Conservation (phyloP, 2,329 filamentous ascomycete species). For the Plenodomus tracheiphilus region DNA sequence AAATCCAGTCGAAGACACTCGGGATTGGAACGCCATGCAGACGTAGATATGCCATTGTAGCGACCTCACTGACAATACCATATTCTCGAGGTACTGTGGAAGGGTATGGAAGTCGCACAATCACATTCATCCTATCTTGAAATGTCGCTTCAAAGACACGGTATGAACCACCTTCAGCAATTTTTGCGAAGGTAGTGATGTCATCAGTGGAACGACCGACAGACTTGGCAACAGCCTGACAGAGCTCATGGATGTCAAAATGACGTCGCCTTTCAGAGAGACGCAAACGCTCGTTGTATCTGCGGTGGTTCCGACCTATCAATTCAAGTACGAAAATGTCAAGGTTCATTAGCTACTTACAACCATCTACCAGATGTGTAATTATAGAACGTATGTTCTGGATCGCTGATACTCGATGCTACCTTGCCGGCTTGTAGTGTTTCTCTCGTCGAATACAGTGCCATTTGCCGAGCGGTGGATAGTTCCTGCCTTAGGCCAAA, state of each 20-base stretch:
- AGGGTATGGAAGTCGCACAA: constrained; percentile 20
- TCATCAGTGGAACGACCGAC: constrained; percentile 16
- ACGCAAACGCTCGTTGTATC: constrained; percentile 29
- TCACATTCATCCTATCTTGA: constrained; percentile 12
- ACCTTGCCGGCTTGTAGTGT: constrained; percentile 9
- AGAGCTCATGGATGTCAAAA: constrained; percentile 27
- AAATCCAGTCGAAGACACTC: constrained; percentile 11
- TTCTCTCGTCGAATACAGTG: constrained; percentile 8
- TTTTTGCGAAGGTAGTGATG: constrained; percentile 24
- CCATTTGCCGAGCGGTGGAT: constrained; percentile 7
- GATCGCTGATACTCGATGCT: constrained; percentile 15
- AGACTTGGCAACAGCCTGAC: constrained; percentile 23
- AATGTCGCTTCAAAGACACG: constrained; percentile 28
- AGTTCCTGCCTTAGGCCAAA: constrained; percentile 4
- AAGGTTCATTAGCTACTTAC: constrained; percentile 17
- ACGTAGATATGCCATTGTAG: constrained; percentile 20
- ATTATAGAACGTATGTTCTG: constrained; percentile 26
- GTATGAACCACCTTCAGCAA: constrained; percentile 32
- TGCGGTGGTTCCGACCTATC: constrained; percentile 5
- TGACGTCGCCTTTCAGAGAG: constrained; percentile 26
- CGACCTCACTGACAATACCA: constrained; percentile 19
- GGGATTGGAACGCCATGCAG: constrained; percentile 27
- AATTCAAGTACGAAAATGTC: constrained; percentile 8
- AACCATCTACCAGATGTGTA: constrained; percentile 31
- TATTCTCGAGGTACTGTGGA: constrained; percentile 14